phyloP scores from a whole-genome alignment of 2,329 filamentous ascomycete genomes.

The Colletotrichum tropicale region DNA sequence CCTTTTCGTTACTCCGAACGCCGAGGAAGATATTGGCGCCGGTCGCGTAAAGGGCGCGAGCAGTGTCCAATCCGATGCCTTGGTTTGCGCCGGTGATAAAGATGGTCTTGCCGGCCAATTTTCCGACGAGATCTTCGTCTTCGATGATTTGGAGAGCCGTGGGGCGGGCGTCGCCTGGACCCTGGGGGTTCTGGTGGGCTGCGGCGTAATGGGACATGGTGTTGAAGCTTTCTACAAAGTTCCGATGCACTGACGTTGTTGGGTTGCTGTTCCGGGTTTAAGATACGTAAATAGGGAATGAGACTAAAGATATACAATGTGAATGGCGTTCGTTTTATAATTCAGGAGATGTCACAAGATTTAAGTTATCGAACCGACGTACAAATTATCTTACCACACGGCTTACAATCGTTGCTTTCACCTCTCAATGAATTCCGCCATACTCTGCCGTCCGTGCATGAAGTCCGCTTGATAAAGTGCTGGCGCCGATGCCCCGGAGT shows the following conservation, averaged over 20 bases:
- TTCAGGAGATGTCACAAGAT: neutral
- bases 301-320: neutral
- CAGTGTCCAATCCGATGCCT: conserved; percentile 41
- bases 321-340: fast-evolving
- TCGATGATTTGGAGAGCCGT: conserved; percentile 43
- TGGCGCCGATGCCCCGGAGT: neutral
- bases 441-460: neutral
- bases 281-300: neutral
- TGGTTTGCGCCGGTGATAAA: conserved; percentile 40
- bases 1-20: conserved; percentile 36
- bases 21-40: conserved; percentile 39
- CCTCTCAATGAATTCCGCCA: neutral
- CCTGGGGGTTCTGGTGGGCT: conserved; percentile 14
- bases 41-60: conserved; percentile 36
- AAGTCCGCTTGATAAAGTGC: neutral
- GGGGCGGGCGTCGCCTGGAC: conserved; percentile 42
- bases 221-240: neutral
- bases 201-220: conserved; percentile 3
- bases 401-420: fast-evolving
- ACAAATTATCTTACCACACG: neutral
- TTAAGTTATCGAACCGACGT: neutral
- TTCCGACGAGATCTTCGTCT: conserved; percentile 36
- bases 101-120: conserved; percentile 34
- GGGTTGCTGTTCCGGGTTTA: neutral
- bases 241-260: fast-evolving